Percentiles rank a stretch among this genome's conserved stretches.
These are phyloP conservation scores for Leishmania martiniquensis DNA, from an alignment of 208 protist genomes.

Conservation along the genomic window DNA sequence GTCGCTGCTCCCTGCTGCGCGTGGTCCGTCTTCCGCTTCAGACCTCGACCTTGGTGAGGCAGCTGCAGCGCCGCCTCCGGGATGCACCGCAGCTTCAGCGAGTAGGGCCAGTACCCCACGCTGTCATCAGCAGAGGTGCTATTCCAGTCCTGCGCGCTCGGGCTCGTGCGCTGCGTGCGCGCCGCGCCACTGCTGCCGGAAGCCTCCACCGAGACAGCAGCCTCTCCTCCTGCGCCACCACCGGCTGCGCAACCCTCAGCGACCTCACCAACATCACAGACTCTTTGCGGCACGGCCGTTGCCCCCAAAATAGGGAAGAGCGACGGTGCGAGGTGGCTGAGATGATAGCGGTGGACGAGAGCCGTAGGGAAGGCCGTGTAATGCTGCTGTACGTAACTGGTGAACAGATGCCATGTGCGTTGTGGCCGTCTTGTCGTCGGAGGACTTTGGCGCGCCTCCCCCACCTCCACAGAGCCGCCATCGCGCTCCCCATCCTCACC, in stretches of 20 bases:
- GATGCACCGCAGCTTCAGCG: constrained; percentile 48
- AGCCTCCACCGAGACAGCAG: not conserved
- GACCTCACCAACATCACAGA: not conserved
- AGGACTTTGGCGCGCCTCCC: not conserved
- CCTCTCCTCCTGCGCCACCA: not conserved
- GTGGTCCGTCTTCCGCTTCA: not conserved
- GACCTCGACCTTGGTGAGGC: too few species aligned
- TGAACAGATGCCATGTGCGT: constrained; percentile 69
- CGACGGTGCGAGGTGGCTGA: constrained; percentile 57
- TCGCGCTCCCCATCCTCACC: not conserved
- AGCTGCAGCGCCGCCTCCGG: constrained; percentile 32
- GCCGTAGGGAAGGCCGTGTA: constrained; percentile 87
- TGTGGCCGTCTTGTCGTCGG: not conserved
- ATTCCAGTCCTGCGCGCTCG: not conserved
- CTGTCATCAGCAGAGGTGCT: not conserved
- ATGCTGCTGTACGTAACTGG: constrained; percentile 38
- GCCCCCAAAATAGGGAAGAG: constrained; percentile 52
- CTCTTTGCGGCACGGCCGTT: not conserved
- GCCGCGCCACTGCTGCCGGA: not conserved
- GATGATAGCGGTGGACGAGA: constrained; percentile 80
- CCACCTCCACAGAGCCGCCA: not conserved
- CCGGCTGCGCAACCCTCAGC: not conserved
- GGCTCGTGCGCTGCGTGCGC: not conserved
- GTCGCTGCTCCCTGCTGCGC: not conserved
- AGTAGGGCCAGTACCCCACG: constrained; percentile 57